Conservation (phyloP, 805 yeast genomes). For the Myxozyma monticola region DNA sequence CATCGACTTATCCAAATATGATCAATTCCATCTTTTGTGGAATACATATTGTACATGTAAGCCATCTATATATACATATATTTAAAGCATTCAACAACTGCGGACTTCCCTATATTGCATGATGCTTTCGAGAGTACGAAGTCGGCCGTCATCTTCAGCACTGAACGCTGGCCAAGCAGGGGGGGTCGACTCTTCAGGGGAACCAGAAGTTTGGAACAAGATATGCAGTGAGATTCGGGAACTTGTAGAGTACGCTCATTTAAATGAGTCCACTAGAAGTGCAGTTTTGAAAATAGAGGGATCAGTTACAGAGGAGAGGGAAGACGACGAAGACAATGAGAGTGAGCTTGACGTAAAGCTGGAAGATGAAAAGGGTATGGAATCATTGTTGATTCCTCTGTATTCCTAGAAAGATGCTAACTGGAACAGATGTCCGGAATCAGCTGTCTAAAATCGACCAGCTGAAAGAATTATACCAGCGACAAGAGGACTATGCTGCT, state of each 20-base stretch:
- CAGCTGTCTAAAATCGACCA: slow-evolving; percentile 17
- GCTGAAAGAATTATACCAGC: slow-evolving; percentile 12
- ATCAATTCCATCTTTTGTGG: too few relatives aligned
- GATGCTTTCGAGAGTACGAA: too few relatives aligned
- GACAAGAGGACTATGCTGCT: slow-evolving; percentile 14
- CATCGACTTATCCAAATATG: too few relatives aligned
- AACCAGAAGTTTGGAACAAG: slow-evolving; percentile 26
- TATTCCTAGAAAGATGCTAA: background rate
- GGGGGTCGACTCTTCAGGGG: slow-evolving; percentile 16
- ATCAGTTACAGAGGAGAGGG: background rate
- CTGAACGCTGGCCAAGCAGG: too few relatives aligned
- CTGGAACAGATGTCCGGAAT: slow-evolving; percentile 8
- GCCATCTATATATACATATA: too few relatives aligned
- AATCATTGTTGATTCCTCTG: too few relatives aligned
- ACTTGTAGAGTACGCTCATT: slow-evolving; percentile 11
- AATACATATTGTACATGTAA: too few relatives aligned
- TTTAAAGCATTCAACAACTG: too few relatives aligned
- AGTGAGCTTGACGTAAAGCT: slow-evolving; percentile 1
- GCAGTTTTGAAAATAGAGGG: slow-evolving; percentile 8
- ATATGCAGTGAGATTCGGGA: slow-evolving; percentile 11
- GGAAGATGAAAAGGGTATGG: slow-evolving; percentile 13
- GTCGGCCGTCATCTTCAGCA: too few relatives aligned
- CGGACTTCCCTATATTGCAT: too few relatives aligned
- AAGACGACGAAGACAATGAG: slow-evolving; percentile 6
- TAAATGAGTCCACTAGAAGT: slow-evolving; percentile 6